Evolutionary conservation across 1,139 yeast species (phyloP).

Genomic region (Scheffersomyces illinoinensis): DNA sequence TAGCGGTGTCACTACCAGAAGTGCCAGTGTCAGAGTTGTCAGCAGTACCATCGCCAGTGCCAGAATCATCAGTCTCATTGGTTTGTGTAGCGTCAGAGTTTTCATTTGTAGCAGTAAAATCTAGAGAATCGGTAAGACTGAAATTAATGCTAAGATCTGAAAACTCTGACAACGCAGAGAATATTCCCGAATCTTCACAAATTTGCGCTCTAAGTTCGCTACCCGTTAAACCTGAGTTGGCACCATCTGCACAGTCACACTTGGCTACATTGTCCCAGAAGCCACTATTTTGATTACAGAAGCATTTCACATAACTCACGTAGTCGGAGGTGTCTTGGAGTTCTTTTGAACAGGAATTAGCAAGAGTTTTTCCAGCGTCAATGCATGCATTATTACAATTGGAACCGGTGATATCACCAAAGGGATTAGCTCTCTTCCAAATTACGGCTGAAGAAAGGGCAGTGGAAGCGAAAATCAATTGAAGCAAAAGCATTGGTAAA

Average conservation of each 20-base stretch:
- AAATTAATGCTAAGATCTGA: not conserved
- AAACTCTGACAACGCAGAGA: not conserved
- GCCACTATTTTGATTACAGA: not conserved
- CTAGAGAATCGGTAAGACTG: not conserved
- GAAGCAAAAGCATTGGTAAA: not conserved
- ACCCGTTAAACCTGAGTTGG: not conserved
- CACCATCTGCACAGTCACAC: not conserved
- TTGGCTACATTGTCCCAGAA: not conserved
- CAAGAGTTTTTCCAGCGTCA: not conserved
- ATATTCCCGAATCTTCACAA: not conserved
- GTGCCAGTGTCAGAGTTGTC: not conserved
- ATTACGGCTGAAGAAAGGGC: not conserved
- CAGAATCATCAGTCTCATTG: not conserved
- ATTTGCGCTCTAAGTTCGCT: not conserved
- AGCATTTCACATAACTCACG: not conserved
- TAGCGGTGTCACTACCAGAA: not conserved
- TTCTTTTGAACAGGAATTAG: not conserved
- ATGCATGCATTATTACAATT: not conserved
- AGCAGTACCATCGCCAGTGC: not conserved
- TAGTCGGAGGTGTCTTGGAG: not conserved
- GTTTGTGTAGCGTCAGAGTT: not conserved
- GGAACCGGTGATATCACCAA: not conserved
- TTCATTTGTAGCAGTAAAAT: not conserved
- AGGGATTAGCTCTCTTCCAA: not conserved
- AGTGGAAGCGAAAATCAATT: not conserved